phyloP scores from a whole-genome alignment of 768 basidiomycete species.

The Collybia mongolica region DNA sequence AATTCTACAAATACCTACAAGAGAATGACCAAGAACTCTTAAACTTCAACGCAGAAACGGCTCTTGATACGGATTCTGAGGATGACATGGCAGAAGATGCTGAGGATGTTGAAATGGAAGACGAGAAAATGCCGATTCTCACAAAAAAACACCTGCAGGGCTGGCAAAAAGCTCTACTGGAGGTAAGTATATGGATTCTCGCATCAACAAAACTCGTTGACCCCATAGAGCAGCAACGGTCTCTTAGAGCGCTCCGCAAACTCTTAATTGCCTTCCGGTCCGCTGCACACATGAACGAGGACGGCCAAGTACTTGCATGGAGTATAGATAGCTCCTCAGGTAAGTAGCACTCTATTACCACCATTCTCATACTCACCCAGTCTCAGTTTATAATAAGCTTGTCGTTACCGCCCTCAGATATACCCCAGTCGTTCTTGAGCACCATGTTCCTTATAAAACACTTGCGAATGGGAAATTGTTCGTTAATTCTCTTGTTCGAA shows the following conservation, averaged over 20 bases:
- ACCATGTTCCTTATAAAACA: slow-evolving; percentile 88
- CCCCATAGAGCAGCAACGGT: slow-evolving; percentile 61
- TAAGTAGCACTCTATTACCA: slow-evolving; percentile 26
- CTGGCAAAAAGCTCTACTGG: slow-evolving; percentile 90
- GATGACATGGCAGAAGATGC: slow-evolving; percentile 41
- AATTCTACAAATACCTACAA: slow-evolving; percentile 97
- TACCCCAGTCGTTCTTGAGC: slow-evolving; percentile 84
- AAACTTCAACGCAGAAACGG: slow-evolving; percentile 58
- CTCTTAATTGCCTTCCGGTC: slow-evolving; percentile 89
- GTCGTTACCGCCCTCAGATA: slow-evolving; percentile 84
- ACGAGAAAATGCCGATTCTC: slow-evolving; percentile 53
- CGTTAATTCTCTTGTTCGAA: slow-evolving; percentile 24
- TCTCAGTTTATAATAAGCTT: slow-evolving; percentile 90
- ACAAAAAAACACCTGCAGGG: slow-evolving; percentile 67
- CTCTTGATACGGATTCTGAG: slow-evolving; percentile 37
- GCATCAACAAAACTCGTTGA: neutral
- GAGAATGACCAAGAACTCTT: slow-evolving; percentile 94
- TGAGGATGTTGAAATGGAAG: slow-evolving; percentile 45
- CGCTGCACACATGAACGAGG: slow-evolving; percentile 88
- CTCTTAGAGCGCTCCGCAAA: slow-evolving; percentile 79
- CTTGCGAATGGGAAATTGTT: slow-evolving; percentile 84
- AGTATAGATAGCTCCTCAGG: slow-evolving; percentile 80
- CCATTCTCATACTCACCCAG: slow-evolving; percentile 7
- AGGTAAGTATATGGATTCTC: slow-evolving; percentile 41
- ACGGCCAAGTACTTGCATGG: slow-evolving; percentile 78